Percentiles rank a stretch among this genome's conserved stretches.
These are phyloP conservation scores for Microthlaspi erraticum DNA, from an alignment of 345 rosid species.

Conservation along the genomic window DNA sequence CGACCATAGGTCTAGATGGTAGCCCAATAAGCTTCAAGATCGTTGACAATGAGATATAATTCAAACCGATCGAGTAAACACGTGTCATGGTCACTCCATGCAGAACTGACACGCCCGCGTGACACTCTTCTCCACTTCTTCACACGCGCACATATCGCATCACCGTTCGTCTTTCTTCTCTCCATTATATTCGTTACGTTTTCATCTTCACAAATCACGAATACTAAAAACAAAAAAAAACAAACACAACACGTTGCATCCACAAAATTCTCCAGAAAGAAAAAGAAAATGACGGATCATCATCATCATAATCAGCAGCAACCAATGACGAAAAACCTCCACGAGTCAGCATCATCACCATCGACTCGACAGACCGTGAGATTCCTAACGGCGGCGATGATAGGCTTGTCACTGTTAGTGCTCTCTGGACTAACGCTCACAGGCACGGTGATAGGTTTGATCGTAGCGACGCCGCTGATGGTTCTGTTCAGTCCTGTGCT, in stretches of 20 bases:
- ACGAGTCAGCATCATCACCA: constrained; percentile 41
- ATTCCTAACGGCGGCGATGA: constrained; percentile 56
- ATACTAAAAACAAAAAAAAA: background rate
- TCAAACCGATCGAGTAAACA: background rate
- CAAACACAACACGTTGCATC: background rate
- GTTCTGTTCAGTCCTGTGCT: constrained; percentile 68
- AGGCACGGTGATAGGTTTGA: constrained; percentile 59
- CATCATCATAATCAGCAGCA: constrained; percentile 13
- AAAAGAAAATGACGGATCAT: constrained; percentile 43
- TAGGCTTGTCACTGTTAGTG: constrained; percentile 49
- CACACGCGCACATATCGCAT: constrained; percentile 7
- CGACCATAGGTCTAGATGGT: too few species aligned
- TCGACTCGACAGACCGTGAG: constrained; percentile 49
- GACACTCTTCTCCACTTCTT: constrained; percentile 17
- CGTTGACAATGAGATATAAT: background rate
- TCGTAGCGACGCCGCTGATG: constrained; percentile 62
- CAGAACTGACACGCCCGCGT: constrained; percentile 34
- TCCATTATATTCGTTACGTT: background rate
- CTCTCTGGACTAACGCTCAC: constrained; percentile 59
- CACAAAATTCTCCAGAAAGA: background rate
- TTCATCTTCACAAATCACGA: background rate
- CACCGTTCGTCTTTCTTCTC: background rate
- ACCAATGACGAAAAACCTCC: constrained; percentile 27
- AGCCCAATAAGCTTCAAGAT: background rate
- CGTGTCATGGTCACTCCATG: constrained; percentile 35